Evolutionary conservation across 2,329 filamentous ascomycete genomes (phyloP).

Genomic region (Coleophoma eucalyptorum): DNA sequence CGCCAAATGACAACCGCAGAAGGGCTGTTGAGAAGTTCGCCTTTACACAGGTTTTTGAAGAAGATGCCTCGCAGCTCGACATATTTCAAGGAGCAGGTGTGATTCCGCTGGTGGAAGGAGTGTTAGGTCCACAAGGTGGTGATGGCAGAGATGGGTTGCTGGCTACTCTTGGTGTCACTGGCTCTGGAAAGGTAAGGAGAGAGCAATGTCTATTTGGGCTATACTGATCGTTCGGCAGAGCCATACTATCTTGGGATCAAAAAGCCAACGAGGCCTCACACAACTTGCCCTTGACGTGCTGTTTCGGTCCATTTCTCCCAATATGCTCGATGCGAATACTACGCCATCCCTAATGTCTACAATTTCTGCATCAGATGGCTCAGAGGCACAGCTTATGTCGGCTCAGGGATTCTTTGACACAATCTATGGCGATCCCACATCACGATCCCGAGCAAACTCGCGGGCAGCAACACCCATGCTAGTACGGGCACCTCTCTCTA

Average conservation of each 20-base stretch:
- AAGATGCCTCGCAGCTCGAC: conserved; percentile 79
- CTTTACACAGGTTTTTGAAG: conserved; percentile 91
- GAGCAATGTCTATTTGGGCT: no score
- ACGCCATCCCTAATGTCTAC: conserved; percentile 66
- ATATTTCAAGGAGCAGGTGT: conserved; percentile 80
- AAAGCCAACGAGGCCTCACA: conserved; percentile 80
- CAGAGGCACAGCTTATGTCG: conserved; percentile 73
- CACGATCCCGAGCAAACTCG: conserved; percentile 55
- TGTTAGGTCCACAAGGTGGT: conserved; percentile 66
- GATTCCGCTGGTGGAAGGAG: conserved; percentile 72
- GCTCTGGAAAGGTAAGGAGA: conserved; percentile 79
- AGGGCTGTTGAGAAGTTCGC: conserved; percentile 89
- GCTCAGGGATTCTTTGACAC: conserved; percentile 76
- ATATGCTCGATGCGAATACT: conserved; percentile 59
- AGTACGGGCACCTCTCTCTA: conserved; percentile 42
- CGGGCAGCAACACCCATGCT: conserved; percentile 67
- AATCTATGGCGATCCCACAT: conserved; percentile 63
- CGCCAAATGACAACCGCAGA: conserved; percentile 77
- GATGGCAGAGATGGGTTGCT: conserved; percentile 86
- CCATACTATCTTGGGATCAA: conserved; percentile 91
- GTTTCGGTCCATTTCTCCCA: conserved; percentile 74
- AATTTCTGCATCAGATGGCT: conserved; percentile 71
- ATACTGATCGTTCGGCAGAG: conserved; percentile 52
- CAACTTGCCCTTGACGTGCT: conserved; percentile 89
- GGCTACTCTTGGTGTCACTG: conserved; percentile 89